Conservation (phyloP, 2,329 filamentous ascomycete genomes). For the Xylariales sp. region DNA sequence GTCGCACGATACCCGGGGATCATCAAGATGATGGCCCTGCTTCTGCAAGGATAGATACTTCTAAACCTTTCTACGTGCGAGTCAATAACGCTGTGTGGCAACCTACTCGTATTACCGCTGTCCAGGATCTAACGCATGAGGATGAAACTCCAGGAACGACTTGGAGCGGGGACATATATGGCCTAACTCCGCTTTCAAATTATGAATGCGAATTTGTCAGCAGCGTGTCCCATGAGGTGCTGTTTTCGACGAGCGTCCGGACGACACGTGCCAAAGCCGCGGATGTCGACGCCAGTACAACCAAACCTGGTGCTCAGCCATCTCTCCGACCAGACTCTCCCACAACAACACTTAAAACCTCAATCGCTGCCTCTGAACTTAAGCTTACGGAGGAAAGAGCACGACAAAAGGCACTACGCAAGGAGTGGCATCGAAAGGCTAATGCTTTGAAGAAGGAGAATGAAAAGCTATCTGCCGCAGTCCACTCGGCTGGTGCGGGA, state of each 20-base stretch:
- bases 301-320: constrained; percentile 44
- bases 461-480: constrained; percentile 61
- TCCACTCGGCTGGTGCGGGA: constrained; percentile 64
- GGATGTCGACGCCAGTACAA: constrained; percentile 28
- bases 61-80: constrained; percentile 74
- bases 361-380: constrained; percentile 66
- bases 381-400: constrained; percentile 67
- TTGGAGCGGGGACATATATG: constrained; percentile 70
- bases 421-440: constrained; percentile 68
- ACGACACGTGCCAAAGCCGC: constrained; percentile 50
- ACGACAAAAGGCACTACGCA: constrained; percentile 65
- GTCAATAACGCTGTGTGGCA: constrained; percentile 80
- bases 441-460: constrained; percentile 69
- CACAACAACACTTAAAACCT: constrained; percentile 70
- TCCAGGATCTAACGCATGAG: constrained; percentile 31
- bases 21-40: constrained; percentile 28
- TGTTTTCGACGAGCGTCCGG: constrained; percentile 69
- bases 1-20: constrained; percentile 31
- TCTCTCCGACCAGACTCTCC: constrained; percentile 71
- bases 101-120: constrained; percentile 64
- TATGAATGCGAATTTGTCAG: constrained; percentile 77
- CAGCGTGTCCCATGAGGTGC: constrained; percentile 57
- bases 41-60: constrained; percentile 57
- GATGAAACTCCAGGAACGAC: constrained; percentile 37
- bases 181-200: constrained; percentile 66